phyloP scores from a whole-genome alignment of 768 basidiomycete genomes.

The Termitomyces sp. region DNA sequence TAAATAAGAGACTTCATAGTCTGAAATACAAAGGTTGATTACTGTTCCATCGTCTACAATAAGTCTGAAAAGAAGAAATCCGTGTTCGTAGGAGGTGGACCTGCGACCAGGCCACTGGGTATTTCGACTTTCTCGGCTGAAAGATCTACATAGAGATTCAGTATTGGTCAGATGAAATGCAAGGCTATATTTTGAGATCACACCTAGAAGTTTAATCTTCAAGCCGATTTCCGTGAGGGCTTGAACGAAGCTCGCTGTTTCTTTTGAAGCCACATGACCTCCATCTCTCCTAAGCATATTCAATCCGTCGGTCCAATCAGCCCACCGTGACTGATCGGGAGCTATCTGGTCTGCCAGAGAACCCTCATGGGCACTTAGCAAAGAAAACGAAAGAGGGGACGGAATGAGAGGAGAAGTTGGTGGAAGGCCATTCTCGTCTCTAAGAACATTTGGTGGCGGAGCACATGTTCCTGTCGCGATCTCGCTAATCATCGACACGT shows the following conservation, averaged over 20 bases:
- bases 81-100: constrained; percentile 70
- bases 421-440: constrained; percentile 56
- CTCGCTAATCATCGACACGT: constrained; percentile 73
- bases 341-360: constrained; percentile 77
- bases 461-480: constrained; percentile 71
- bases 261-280: constrained; percentile 77
- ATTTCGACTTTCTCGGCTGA: constrained; percentile 89
- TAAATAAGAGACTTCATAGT: neutral
- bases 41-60: constrained; percentile 18
- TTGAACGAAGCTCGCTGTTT: constrained; percentile 83
- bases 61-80: constrained; percentile 86
- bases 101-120: constrained; percentile 71
- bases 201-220: constrained; percentile 85
- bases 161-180: neutral
- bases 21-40: neutral
- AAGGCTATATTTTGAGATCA: constrained; percentile 16
- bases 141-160: constrained; percentile 48
- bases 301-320: constrained; percentile 92
- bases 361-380: constrained; percentile 64
- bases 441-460: constrained; percentile 58
- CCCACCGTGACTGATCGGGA: constrained; percentile 73
- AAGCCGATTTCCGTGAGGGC: constrained; percentile 87
- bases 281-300: constrained; percentile 81
- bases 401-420: constrained; percentile 45
- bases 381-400: constrained; percentile 72